phyloP scores from a whole-genome alignment of 106 monocot species.

The Allium sativum region DNA sequence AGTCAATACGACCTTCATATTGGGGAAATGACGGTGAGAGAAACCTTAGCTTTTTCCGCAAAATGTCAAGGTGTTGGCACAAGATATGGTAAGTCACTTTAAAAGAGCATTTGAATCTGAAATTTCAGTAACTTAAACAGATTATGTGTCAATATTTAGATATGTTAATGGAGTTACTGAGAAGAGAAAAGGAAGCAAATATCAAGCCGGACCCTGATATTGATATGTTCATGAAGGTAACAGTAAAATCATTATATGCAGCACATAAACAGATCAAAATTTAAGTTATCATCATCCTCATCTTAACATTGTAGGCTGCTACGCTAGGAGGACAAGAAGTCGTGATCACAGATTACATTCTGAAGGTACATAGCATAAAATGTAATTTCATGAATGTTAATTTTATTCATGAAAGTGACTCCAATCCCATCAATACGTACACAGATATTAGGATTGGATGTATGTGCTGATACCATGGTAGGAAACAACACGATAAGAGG shows the following conservation, averaged over 20 bases:
- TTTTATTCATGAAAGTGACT: background rate
- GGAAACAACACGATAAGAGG: conserved; percentile 66
- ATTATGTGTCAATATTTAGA: conserved; percentile 20
- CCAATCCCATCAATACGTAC: background rate
- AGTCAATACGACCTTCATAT: conserved; percentile 73
- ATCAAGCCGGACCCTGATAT: conserved; percentile 67
- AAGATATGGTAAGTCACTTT: conserved; percentile 35
- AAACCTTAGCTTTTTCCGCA: conserved; percentile 69
- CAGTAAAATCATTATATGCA: too few relatives aligned
- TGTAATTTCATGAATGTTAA: background rate
- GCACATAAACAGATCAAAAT: too few relatives aligned
- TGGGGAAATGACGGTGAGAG: conserved; percentile 80
- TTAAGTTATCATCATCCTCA: too few relatives aligned
- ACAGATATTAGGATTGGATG: conserved; percentile 72
- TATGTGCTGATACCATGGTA: conserved; percentile 76
- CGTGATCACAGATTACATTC: conserved; percentile 29
- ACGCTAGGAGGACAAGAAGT: conserved; percentile 27
- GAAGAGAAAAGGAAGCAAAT: conserved; percentile 65
- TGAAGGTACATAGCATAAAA: conserved; percentile 14
- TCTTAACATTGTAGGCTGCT: conserved; percentile 9
- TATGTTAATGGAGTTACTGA: conserved; percentile 56
- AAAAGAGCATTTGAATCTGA: background rate
- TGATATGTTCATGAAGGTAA: conserved; percentile 76
- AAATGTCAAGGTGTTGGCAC: conserved; percentile 79
- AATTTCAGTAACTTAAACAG: background rate